Conservation (phyloP, 352 stramenopile genomes). For the Globisporangium takayamanum region DNA sequence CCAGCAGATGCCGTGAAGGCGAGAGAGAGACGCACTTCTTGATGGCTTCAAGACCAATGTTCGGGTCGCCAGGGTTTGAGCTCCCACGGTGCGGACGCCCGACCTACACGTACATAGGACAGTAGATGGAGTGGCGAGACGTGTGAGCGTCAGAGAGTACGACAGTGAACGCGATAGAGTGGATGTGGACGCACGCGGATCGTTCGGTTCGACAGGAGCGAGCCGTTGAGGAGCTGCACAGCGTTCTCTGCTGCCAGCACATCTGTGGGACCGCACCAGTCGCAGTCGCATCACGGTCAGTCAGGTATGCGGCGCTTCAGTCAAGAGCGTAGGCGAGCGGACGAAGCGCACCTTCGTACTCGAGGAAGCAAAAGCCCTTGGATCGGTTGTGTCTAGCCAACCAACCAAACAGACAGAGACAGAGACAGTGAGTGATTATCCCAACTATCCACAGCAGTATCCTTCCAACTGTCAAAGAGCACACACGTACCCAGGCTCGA, state of each 20-base stretch:
- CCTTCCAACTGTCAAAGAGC: neutral
- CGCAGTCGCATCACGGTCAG: neutral
- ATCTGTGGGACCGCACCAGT: slow-evolving; percentile 21
- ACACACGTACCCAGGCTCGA: slow-evolving; percentile 53
- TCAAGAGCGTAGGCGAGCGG: neutral
- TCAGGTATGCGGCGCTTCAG: no score
- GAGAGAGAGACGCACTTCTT: slow-evolving; percentile 37
- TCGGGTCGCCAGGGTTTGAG: slow-evolving; percentile 47
- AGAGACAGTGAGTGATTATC: neutral
- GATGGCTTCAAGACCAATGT: slow-evolving; percentile 70
- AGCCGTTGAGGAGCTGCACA: slow-evolving; percentile 72
- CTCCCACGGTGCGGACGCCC: slow-evolving; percentile 71
- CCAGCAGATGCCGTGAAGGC: neutral
- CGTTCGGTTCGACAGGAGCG: slow-evolving; percentile 45
- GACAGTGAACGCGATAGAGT: neutral
- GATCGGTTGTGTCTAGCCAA: slow-evolving; percentile 43
- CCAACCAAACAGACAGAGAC: slow-evolving; percentile 3
- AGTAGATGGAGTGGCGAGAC: neutral
- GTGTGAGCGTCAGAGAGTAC: neutral
- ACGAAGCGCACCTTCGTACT: slow-evolving; percentile 46
- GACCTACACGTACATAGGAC: slow-evolving; percentile 27
- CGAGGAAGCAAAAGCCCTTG: slow-evolving; percentile 79
- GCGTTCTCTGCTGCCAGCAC: slow-evolving; percentile 72
- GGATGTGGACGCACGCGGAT: slow-evolving; percentile 39
- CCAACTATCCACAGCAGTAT: neutral